These are phyloP conservation scores for Blastocladiella emersonii DNA, from an alignment of 371 early-diverging fungal species.

Conservation along the genomic window DNA sequence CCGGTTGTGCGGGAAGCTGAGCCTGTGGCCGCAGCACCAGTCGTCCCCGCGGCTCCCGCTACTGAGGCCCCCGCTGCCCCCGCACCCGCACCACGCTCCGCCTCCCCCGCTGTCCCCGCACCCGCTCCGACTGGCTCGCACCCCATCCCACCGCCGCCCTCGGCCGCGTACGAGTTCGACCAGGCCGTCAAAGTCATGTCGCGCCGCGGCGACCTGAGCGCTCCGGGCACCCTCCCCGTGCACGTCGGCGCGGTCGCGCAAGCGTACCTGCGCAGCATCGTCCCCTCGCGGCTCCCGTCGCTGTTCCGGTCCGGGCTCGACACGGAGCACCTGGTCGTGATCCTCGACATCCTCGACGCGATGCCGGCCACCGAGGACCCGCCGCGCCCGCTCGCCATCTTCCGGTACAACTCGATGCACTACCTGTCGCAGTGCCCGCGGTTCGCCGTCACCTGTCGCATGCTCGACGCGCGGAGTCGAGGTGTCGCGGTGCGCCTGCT, in stretches of 20 bases:
- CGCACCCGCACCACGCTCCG: neutral
- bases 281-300: neutral
- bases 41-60: too few species aligned
- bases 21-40: neutral
- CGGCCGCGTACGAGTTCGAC: neutral
- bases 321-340: neutral
- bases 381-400: neutral
- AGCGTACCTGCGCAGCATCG: neutral
- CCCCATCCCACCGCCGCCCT: too few species aligned
- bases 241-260: neutral
- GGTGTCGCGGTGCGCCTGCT: too few species aligned
- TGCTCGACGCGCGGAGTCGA: constrained; percentile 8
- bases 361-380: too few species aligned
- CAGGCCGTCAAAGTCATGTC: neutral
- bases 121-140: too few species aligned
- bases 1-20: too few species aligned
- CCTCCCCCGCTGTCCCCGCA: too few species aligned
- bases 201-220: neutral
- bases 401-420: neutral
- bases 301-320: neutral
- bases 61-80: neutral
- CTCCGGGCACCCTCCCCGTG: too few species aligned
- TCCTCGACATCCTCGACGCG: neutral
- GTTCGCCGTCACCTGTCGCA: neutral
- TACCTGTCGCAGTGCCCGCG: neutral